A percentile compares a stretch with the other conserved stretches of the same genome.
phyloP scores from a whole-genome alignment of 139 green algal genomes.

The Closterium sp. region DNA sequence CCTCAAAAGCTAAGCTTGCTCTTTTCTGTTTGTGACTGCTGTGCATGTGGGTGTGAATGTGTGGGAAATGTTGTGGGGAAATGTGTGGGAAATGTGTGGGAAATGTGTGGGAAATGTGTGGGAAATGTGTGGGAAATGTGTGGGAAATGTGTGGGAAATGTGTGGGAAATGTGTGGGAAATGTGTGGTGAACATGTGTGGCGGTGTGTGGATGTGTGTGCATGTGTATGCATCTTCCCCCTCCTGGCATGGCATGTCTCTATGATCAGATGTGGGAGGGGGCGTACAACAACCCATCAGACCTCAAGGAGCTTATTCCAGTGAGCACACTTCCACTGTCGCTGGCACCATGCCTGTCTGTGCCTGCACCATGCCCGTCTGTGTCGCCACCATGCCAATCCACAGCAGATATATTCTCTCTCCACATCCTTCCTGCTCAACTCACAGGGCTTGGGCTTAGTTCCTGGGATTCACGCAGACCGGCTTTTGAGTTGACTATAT shows the following conservation, averaged over 20 bases:
- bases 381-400: no score
- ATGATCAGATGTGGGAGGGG: slow-evolving; percentile 69
- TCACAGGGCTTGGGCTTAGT: no score
- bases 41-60: neutral
- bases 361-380: no score
- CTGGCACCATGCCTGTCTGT: no score
- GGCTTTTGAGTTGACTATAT: neutral
- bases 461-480: neutral
- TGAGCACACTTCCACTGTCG: neutral
- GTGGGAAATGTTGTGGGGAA: slow-evolving; percentile 58
- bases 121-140: no score
- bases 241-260: neutral
- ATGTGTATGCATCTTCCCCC: neutral
- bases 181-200: neutral
- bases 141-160: no score
- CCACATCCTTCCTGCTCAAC: no score
- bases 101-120: no score
- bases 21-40: slow-evolving; percentile 39
- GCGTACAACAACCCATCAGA: slow-evolving; percentile 76
- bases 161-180: neutral
- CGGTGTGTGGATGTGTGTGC: neutral
- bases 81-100: no score
- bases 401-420: no score
- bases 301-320: slow-evolving; percentile 95
- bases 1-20: neutral